phyloP scores from a whole-genome alignment of 257 asterid species.

The Solanum arcanum region DNA sequence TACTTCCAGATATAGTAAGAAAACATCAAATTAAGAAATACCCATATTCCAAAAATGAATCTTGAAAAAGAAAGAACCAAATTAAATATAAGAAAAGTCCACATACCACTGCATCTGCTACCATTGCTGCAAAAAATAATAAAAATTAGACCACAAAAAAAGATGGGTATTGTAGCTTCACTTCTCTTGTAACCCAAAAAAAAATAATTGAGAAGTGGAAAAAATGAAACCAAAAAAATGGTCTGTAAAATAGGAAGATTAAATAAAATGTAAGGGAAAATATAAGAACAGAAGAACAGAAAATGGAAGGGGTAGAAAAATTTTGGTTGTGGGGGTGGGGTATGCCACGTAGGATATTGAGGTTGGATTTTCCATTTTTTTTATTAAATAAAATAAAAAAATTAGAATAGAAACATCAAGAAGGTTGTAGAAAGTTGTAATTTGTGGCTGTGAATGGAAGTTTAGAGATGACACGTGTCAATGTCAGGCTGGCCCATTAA shows the following conservation, averaged over 20 bases:
- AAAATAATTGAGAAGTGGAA: neutral
- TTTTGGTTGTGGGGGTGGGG: neutral
- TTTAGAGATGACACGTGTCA: conserved; percentile 35
- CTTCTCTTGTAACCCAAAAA: neutral
- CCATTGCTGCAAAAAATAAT: conserved; percentile 31
- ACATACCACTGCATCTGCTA: conserved; percentile 50
- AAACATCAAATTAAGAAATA: neutral
- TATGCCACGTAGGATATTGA: conserved; percentile 36
- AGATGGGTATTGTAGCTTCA: neutral
- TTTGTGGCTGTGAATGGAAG: conserved; percentile 49
- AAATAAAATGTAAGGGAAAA: conserved; percentile 9
- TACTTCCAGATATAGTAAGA: neutral
- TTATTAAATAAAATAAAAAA: neutral
- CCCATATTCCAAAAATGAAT: neutral
- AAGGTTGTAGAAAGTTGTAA: conserved; percentile 14
- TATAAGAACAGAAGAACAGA: neutral
- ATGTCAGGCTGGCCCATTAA: neutral
- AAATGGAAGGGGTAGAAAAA: neutral
- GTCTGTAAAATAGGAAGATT: neutral
- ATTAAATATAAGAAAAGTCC: neutral
- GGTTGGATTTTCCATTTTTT: neutral
- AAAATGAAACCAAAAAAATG: neutral
- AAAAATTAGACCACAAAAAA: neutral
- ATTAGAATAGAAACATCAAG: conserved; percentile 28
- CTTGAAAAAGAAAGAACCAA: neutral